Evolutionary conservation across 495 filamentous ascomycete genomes (phyloP).

Genomic region (Achaetomiella virescens): DNA sequence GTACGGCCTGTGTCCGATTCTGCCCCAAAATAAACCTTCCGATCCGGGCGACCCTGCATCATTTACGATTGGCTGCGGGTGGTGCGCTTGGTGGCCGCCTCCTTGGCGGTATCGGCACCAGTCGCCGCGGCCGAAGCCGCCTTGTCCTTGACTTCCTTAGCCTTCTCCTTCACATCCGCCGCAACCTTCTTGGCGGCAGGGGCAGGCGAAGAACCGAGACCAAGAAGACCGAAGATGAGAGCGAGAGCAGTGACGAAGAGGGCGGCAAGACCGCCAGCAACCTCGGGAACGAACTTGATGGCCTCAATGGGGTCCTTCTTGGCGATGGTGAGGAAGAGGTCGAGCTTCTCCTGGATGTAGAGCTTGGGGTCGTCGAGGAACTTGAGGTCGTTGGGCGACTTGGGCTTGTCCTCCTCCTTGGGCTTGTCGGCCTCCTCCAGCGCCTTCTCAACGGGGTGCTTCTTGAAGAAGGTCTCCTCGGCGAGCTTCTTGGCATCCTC

Average conservation of each 20-base stretch:
- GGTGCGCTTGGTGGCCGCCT: conserved; percentile 50
- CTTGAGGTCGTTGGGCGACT: conserved; percentile 65
- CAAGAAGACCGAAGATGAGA: conserved; percentile 53
- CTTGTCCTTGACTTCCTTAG: conserved; percentile 73
- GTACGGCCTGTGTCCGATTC: neutral
- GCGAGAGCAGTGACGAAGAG: conserved; percentile 62
- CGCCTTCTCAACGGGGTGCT: conserved; percentile 76
- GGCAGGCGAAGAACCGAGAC: conserved; percentile 33
- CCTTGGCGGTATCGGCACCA: conserved; percentile 60
- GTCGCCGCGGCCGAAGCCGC: conserved; percentile 59
- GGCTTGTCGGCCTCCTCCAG: conserved; percentile 80
- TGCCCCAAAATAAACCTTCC: neutral
- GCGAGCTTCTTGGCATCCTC: conserved; percentile 89
- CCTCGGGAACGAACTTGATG: conserved; percentile 84
- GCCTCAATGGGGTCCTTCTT: conserved; percentile 86
- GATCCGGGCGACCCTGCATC: neutral
- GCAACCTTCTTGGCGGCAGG: conserved; percentile 51
- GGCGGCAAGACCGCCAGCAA: conserved; percentile 71
- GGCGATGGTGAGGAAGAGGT: conserved; percentile 78
- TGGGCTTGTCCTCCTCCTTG: conserved; percentile 59
- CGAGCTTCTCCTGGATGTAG: conserved; percentile 87
- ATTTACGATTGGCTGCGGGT: conserved; percentile 42
- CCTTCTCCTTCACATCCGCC: conserved; percentile 67
- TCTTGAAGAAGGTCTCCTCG: conserved; percentile 87
- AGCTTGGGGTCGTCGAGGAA: conserved; percentile 89